Evolutionary conservation across 106 monocot species (phyloP), one percentile per base, ranked within the genome.

Genomic region (Apostasia shenzhenica): DNA sequence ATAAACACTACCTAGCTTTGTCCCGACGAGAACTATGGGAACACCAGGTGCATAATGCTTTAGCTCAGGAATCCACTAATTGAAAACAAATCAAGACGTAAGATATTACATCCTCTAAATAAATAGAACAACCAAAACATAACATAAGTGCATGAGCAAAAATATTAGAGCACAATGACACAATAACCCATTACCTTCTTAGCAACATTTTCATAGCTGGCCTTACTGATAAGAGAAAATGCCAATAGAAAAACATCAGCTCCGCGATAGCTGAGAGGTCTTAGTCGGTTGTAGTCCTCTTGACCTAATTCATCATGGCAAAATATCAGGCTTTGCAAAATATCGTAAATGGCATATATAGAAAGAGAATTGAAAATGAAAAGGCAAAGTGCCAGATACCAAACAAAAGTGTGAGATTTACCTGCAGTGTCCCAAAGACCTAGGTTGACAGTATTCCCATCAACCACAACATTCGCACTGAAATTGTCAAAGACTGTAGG

Each of bases 381-480:
- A 48, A 55, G 46, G 45, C 11, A 57, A 57, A 47, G 37, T 10
- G 43, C 1, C n/a, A 57, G 52, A 39, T 6, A 10, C 7, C 7
- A 52, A 6, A 52, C 4, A 52, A 6, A 4, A 6, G 10, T 10
- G 4, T 6, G 7, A 52, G 10, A 10, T 6, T 48, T 69, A 86
- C 86, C 86, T 82, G 86, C 86, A 66, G 86, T 86, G 41, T 86
- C 86, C 86, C 86, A 86, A 54, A 86, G 60, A 11, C 86, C 86
- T 39, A 86, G 55, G 78, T 86, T 86, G 56, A 82, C 73, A 43
- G 72, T 79, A 76, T 60, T 86, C 11, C 86, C 86, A 64, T 86
- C 86, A 12, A 86, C 86, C 44, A 79, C 73, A n/a, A 86, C 82
- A 67, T 86, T 86, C 37, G 86, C 86, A 54, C 86, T 82, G 72